Conservation (phyloP, 73 alveolate genomes). For the Paramecium sexaurelia region DNA sequence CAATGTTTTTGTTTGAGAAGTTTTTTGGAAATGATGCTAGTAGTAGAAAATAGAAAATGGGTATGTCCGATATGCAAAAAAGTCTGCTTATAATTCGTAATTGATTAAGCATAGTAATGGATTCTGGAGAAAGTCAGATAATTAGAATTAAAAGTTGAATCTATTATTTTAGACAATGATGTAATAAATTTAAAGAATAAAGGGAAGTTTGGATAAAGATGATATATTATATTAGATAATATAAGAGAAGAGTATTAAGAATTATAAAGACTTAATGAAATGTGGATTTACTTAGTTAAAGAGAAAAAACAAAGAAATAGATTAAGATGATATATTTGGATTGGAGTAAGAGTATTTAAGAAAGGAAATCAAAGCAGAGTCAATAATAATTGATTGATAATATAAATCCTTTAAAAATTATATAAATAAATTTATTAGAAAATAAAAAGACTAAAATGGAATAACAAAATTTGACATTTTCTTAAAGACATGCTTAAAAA, state of each 20-base stretch:
- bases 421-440: not conserved
- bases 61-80: slow-evolving; percentile 1
- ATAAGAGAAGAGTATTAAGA: too few species aligned
- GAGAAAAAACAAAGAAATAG: too few species aligned
- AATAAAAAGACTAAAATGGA: not conserved
- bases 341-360: not conserved
- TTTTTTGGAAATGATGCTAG: not conserved
- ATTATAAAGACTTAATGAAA: too few species aligned
- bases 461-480: not conserved
- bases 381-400: not conserved
- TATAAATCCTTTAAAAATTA: not conserved
- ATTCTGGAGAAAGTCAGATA: not conserved
- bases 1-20: not conserved
- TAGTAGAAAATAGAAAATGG: not conserved
- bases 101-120: not conserved
- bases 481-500: not conserved
- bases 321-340: not conserved
- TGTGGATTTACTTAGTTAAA: too few species aligned
- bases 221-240: too few species aligned
- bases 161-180: not conserved
- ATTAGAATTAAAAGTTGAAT: not conserved
- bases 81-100: not conserved
- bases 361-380: too few species aligned
- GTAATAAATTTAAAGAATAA: not conserved
- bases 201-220: too few species aligned